phyloP scores from a whole-genome alignment of 2,329 filamentous ascomycete genomes.

The Fusarium pseudoanthophilum region DNA sequence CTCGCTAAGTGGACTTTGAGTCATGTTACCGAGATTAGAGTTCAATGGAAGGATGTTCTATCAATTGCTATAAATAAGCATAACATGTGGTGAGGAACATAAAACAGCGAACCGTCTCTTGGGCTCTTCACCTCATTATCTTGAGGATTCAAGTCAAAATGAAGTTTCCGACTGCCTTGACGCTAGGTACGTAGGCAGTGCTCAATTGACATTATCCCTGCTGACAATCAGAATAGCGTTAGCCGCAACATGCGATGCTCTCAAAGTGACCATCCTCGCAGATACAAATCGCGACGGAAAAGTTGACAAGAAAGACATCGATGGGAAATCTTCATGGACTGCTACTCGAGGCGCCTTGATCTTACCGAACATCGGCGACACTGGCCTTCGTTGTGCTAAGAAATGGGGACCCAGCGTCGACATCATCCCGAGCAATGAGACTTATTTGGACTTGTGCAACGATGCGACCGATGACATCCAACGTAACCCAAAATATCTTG shows the following conservation, averaged over 20 bases:
- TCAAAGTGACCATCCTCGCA: constrained; percentile 42
- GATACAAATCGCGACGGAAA: constrained; percentile 53
- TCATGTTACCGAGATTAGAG: not conserved
- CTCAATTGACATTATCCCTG: rapidly evolving
- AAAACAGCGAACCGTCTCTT: rapidly evolving
- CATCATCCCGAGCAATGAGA: constrained; percentile 17
- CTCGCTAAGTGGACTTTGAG: not conserved
- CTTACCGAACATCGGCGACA: constrained; percentile 52
- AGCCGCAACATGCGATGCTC: constrained; percentile 9
- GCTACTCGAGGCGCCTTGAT: constrained; percentile 47
- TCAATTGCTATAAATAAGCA: not conserved
- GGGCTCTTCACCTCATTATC: rapidly evolving
- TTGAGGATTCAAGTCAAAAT: not conserved
- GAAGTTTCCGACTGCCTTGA: not conserved
- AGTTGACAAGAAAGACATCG: constrained; percentile 42
- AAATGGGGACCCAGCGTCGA: constrained; percentile 3
- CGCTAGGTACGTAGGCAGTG: not conserved
- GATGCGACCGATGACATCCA: constrained; percentile 51
- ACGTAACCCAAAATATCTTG: constrained; percentile 45
- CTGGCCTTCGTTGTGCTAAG: constrained; percentile 44
- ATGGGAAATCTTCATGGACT: constrained; percentile 42
- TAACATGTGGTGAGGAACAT: no score
- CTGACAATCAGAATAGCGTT: constrained; percentile 1
- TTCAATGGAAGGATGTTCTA: not conserved
- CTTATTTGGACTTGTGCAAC: constrained; percentile 47